phyloP scores from a whole-genome alignment of 345 rosid species.

The Balakata baccata region DNA sequence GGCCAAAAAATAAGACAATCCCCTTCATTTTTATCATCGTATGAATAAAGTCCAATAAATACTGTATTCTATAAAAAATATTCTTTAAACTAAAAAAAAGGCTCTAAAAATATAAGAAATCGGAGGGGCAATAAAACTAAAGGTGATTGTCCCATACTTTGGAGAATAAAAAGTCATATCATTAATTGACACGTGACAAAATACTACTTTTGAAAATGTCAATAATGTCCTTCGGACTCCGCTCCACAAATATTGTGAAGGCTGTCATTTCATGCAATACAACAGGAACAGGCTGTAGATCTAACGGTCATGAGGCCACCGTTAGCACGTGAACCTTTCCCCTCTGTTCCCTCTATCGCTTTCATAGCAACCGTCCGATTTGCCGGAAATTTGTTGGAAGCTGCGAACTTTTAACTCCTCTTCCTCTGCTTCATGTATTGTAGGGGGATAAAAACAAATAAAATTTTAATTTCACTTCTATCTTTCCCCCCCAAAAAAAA shows the following conservation, averaged over 20 bases:
- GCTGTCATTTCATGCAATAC: slow-evolving; percentile 21
- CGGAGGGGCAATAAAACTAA: too few relatives aligned
- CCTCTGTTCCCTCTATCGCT: slow-evolving; percentile 5
- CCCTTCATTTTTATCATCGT: too few relatives aligned
- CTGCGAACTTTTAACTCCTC: neutral
- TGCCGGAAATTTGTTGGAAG: slow-evolving; percentile 20
- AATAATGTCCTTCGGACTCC: neutral
- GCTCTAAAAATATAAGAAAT: too few relatives aligned
- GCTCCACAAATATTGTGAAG: too few relatives aligned
- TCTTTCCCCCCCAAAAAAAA: too few relatives aligned
- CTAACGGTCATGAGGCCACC: slow-evolving; percentile 22
- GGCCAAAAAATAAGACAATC: too few relatives aligned
- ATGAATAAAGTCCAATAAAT: too few relatives aligned
- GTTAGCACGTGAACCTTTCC: slow-evolving; percentile 24
- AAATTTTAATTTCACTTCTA: too few relatives aligned
- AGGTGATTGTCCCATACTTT: too few relatives aligned
- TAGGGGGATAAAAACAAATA: neutral
- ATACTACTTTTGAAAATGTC: neutral
- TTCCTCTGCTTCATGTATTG: neutral
- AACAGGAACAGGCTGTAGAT: slow-evolving; percentile 14
- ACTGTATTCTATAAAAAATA: too few relatives aligned
- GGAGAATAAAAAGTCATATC: neutral
- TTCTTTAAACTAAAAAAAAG: too few relatives aligned
- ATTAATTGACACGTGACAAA: neutral
- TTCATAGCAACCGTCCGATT: slow-evolving; percentile 23